These are phyloP conservation scores for Solanum tarijense DNA, from an alignment of 257 asterid species.

Conservation along the genomic window DNA sequence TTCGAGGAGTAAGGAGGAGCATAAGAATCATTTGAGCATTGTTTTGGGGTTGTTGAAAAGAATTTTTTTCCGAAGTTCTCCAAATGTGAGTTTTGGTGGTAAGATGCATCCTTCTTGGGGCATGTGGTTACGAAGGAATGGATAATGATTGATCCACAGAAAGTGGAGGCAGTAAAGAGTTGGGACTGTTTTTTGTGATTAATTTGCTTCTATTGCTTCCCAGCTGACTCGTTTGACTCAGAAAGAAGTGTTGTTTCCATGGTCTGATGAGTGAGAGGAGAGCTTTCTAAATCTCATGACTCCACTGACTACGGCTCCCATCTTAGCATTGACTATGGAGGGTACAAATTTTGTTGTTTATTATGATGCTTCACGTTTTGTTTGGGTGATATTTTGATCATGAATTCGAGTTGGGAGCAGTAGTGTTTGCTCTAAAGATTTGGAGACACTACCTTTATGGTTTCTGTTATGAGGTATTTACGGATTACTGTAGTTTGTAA, in stretches of 20 bases:
- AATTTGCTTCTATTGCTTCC: background rate
- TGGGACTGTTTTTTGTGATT: background rate
- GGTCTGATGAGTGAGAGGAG: background rate
- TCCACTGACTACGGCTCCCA: background rate
- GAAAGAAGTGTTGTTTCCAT: background rate
- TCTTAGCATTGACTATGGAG: background rate
- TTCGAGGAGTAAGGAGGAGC: background rate
- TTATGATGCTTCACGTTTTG: background rate
- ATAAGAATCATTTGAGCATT: background rate
- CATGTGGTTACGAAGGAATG: background rate
- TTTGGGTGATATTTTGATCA: background rate
- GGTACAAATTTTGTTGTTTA: background rate
- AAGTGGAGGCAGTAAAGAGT: background rate
- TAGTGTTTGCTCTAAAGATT: no score
- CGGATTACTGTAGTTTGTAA: no score
- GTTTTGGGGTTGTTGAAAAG: background rate
- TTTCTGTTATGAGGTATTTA: no score
- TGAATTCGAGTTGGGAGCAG: no score
- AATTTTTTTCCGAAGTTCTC: background rate
- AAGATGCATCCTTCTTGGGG: background rate
- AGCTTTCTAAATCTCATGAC: background rate
- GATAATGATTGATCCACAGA: background rate
- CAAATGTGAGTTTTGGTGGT: background rate
- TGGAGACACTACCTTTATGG: no score
- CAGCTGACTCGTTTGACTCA: background rate